Evolutionary conservation across 2,329 filamentous ascomycete genomes (phyloP), one percentile per base, ranked within the genome.

Genomic region (Diaporthe amygdali): DNA sequence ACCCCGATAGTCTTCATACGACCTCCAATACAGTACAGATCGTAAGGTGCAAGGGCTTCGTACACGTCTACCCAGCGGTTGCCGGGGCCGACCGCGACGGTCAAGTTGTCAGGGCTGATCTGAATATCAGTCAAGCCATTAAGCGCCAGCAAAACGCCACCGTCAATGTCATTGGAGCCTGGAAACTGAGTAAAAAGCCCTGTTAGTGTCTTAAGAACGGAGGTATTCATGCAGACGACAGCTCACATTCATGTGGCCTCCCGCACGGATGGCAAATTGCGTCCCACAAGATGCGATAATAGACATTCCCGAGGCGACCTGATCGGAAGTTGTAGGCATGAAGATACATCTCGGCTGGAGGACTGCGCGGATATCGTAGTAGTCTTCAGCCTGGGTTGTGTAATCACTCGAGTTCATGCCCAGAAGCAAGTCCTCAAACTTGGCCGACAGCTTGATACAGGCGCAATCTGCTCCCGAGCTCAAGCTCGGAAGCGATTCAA

Each of bases 311-410:
- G 68, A 64, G 1, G 79, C 74, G 4, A 82, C 76, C 44, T 77
- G 66, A 17, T 72, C 46, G 7, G 77, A 76, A 8, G 74, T 72
- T 3, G 27, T 37, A 1, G 79, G 79, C n/a, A 78, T 54, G 39
- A 81, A 79, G 54, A 81, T 74, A 66, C 80, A 82, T 1, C 73
- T 71, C 9, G 80, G 79, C 22, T 72, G 17, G 39, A 68, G 67
- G 64, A 72, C 72, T 3, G 69, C 34, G 5, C 78, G 75, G 27
- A 77, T 63, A 63, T 81, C 79, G 78, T 78, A 81, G 61, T 76
- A 79, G n/a, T 74, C 63, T 8, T 69, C 74, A 0, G 70, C 66
- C 54, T 80, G 75, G 0, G 66, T 47, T 0, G 74, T 77, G 67
- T 79, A 80, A 25, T 75, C 27, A 4, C 32, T 44, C 25, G 66